phyloP scores from a whole-genome alignment of 1,284 basidiomycete genomes.

The Ustilago tritici region DNA sequence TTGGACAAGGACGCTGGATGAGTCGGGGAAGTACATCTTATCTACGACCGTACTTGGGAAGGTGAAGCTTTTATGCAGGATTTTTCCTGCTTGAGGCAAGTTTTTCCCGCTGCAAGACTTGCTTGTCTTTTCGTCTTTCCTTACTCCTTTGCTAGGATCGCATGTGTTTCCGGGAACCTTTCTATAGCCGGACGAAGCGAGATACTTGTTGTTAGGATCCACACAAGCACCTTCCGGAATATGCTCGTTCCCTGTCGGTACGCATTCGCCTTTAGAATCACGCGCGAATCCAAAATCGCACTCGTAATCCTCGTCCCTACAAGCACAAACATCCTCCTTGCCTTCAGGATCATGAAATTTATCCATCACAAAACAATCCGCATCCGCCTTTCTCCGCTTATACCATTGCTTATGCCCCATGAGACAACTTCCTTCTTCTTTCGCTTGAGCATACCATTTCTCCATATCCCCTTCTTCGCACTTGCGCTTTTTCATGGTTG shows the following conservation, averaged over 20 bases:
- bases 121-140: constrained; percentile 78
- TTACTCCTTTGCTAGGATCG: constrained; percentile 73
- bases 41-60: constrained; percentile 81
- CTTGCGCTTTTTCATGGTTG: constrained; percentile 77
- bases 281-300: constrained; percentile 91
- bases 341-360: constrained; percentile 74
- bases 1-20: constrained; percentile 84
- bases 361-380: constrained; percentile 90
- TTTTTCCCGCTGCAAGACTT: constrained; percentile 78
- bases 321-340: constrained; percentile 85
- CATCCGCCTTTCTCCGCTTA: constrained; percentile 82
- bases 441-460: constrained; percentile 83
- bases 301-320: constrained; percentile 89
- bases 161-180: constrained; percentile 95
- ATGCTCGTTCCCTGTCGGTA: constrained; percentile 84
- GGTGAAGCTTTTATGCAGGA: constrained; percentile 73
- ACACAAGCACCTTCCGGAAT: constrained; percentile 83
- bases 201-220: constrained; percentile 75
- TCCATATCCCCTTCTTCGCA: constrained; percentile 84
- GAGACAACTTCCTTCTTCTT: constrained; percentile 78
- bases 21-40: constrained; percentile 80
- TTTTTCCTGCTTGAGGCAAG: constrained; percentile 69
- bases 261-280: constrained; percentile 77
- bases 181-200: constrained; percentile 90
- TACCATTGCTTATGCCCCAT: constrained; percentile 99